Evolutionary conservation across 768 basidiomycete genomes (phyloP), one percentile per base, ranked within the genome.

Genomic region (Russula emetica): DNA sequence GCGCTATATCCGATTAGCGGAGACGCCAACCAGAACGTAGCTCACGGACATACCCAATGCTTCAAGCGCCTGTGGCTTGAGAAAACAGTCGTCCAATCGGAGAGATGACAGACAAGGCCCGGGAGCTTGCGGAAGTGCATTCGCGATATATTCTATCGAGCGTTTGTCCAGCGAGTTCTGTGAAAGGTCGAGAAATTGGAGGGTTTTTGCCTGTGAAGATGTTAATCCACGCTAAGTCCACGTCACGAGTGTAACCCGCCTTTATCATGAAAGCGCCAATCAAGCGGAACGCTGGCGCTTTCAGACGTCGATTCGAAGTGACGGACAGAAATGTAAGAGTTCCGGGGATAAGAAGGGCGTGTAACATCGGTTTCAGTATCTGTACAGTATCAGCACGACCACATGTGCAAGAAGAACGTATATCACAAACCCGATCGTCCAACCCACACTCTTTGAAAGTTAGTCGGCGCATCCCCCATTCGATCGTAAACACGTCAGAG

Each of bases 101-200:
- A 98, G 74, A 0, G 92, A 91, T 22, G 89, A 81, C 1, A 96
- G 75, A 3, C 85, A 83, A 5, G 77, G 76, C 55, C 80, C 76
- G n/a, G 82, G 79, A 5, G 82, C 60, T 60, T 70, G 69, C n/a
- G 81, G 74, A 20, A 97, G 77, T 1, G 88, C 86, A 28, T 81
- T 82, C 0, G 90, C 85, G 51, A 98, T 81, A 67, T 86, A 89
- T 55, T 98, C 95, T 18, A 93, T 79, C 0, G 89, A 80, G 72
- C 86, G 88, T 73, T 90, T 92, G 72, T 98, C 96, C 64, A 97
- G 74, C 2, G 77, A 72, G 66, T 90, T 97, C 63, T 92, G 90
- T 3, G 93, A 94, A 28, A 99, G 75, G 73, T 99, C 95, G 38
- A 98, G 81, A 75, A 94, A 97, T 64, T 90, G 86, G 10, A 98